Evolutionary conservation across 805 yeast genomes (phyloP).

Genomic region (Yarrowia keelungensis): DNA sequence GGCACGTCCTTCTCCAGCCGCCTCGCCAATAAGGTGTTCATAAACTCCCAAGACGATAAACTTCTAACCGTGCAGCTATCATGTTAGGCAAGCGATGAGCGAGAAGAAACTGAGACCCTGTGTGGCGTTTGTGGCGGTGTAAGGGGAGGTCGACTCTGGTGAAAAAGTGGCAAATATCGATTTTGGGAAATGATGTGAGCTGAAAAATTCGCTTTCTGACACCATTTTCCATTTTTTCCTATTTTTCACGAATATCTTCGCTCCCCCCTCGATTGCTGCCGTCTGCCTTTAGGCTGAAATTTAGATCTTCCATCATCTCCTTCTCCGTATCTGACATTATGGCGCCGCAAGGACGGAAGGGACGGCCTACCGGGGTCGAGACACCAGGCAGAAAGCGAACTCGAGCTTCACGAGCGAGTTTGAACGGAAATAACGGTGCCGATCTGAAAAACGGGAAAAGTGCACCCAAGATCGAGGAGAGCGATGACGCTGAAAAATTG

Average conservation of each 20-base stretch:
- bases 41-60: conserved; percentile 31
- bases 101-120: not conserved
- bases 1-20: not conserved
- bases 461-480: conserved; percentile 11
- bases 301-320: not conserved
- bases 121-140: conserved; percentile 13
- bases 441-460: not conserved
- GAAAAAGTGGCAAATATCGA: too few relatives aligned
- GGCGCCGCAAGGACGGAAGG: conserved; percentile 33
- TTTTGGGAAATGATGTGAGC: too few relatives aligned
- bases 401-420: not conserved
- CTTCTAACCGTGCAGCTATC: conserved; percentile 9
- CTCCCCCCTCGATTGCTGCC: too few relatives aligned
- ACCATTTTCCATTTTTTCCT: too few relatives aligned
- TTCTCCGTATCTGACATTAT: not conserved
- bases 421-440: not conserved
- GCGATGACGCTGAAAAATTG: not conserved
- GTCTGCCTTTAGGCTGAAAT: conserved; percentile 1
- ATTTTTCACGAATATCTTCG: too few relatives aligned
- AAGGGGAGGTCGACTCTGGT: too few relatives aligned
- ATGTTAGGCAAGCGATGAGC: conserved; percentile 22
- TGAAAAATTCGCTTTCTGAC: too few relatives aligned
- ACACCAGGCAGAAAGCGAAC: not conserved
- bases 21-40: conserved; percentile 8
- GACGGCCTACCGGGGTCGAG: not conserved